Evolutionary conservation across 2,329 filamentous ascomycete species (phyloP).

Genomic region (Calonectria hawksworthii): DNA sequence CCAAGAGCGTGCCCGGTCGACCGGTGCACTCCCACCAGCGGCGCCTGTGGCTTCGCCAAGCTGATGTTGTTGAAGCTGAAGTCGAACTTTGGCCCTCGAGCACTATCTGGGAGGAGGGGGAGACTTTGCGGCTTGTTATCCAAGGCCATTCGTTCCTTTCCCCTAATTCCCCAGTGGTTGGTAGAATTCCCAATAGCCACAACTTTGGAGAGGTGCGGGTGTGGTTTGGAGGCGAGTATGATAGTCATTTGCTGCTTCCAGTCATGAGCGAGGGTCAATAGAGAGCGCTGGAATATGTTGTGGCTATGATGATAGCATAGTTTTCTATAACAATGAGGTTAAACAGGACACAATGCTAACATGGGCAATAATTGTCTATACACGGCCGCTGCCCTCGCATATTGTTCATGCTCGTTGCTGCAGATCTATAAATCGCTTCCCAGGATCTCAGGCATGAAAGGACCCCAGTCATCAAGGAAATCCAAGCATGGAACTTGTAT

Average conservation of each 20-base stretch:
- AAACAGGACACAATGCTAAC: background rate
- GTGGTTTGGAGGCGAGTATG: constrained; percentile 10
- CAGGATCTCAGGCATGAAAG: background rate
- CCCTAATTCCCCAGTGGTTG: constrained; percentile 1
- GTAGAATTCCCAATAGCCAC: constrained; percentile 17
- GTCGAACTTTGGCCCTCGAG: constrained; percentile 24
- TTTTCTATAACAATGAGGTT: background rate
- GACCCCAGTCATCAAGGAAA: background rate
- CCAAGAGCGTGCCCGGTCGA: background rate
- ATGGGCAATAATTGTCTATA: background rate
- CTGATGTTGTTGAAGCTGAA: constrained; percentile 22
- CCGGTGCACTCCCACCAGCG: constrained; percentile 3
- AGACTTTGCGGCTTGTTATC: constrained; percentile 16
- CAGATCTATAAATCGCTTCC: background rate
- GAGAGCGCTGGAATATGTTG: background rate
- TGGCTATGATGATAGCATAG: background rate
- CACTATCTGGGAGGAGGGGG: constrained; percentile 22
- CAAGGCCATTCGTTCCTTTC: constrained; percentile 19
- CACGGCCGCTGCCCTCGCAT: background rate
- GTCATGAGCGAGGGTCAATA: background rate
- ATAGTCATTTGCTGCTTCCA: background rate
- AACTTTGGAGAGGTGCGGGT: constrained; percentile 21
- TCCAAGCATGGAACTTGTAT: background rate
- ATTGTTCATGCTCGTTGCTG: background rate
- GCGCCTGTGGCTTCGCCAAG: constrained; percentile 9